Conservation (phyloP, 306 rosid genomes). For the Trifolium subterraneum region DNA sequence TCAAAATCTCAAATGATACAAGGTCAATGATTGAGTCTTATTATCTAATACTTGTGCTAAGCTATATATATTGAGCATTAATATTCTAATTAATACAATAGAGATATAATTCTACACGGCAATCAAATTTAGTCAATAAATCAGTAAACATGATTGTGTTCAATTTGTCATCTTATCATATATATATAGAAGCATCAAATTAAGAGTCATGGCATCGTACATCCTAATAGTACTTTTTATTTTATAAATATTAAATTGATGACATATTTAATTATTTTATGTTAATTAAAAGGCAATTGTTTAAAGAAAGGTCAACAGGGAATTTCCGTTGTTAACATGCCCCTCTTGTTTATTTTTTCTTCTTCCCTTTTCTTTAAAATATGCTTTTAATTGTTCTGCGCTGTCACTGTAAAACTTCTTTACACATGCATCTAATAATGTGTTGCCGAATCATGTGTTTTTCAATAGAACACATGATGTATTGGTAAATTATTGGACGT, state of each 20-base stretch:
- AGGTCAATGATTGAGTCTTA: constrained; percentile 35
- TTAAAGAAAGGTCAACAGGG: constrained; percentile 39
- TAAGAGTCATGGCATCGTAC: constrained; percentile 26
- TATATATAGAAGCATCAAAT: constrained; percentile 28
- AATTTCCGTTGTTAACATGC: constrained; percentile 33
- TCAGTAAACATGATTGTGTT: constrained; percentile 3
- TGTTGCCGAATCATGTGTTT: too few species aligned
- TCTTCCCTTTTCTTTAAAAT: constrained; percentile 34
- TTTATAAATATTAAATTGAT: constrained; percentile 16
- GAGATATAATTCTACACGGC: constrained; percentile 41
- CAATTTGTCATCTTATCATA: neutral
- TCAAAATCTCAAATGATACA: neutral
- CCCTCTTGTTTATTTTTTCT: constrained; percentile 20
- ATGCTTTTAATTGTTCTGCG: too few species aligned
- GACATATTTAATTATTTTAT: neutral
- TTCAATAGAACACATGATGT: too few species aligned
- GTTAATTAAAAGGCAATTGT: neutral
- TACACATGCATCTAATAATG: too few species aligned
- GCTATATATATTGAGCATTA: neutral
- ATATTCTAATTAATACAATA: neutral
- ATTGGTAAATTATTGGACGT: too few species aligned
- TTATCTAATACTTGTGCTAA: neutral
- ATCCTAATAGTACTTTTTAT: neutral
- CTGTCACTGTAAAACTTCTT: too few species aligned
- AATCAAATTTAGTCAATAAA: constrained; percentile 29